A percentile compares a stretch with the other conserved stretches of the same genome.
These are phyloP conservation scores for Auricularia cornea DNA, from an alignment of 768 basidiomycete species.

Conservation along the genomic window DNA sequence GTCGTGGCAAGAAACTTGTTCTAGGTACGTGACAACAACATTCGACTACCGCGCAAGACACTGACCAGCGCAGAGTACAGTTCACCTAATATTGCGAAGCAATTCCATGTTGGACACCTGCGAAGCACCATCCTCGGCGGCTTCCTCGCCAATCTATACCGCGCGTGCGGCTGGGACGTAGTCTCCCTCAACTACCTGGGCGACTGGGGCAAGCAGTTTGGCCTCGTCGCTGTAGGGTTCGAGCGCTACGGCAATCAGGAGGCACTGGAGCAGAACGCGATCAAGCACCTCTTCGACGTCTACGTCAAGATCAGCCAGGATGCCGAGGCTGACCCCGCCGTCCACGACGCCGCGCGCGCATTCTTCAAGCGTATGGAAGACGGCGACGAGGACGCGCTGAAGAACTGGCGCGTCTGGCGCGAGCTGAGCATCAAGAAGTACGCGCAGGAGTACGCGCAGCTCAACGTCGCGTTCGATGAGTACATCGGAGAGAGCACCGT, in stretches of 20 bases:
- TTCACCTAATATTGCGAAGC: conserved; percentile 95
- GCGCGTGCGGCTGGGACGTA: conserved; percentile 90
- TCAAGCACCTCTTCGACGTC: conserved; percentile 89
- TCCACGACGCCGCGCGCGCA: conserved; percentile 66
- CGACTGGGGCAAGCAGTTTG: conserved; percentile 97
- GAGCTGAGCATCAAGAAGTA: conserved; percentile 87
- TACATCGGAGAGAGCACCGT: conserved; percentile 89
- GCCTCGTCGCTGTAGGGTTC: conserved; percentile 83
- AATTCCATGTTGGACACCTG: conserved; percentile 95
- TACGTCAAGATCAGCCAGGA: conserved; percentile 94
- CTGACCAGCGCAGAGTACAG: conserved; percentile 60
- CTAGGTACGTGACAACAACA: conserved; percentile 28
- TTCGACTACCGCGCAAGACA: background rate
- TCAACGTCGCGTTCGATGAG: conserved; percentile 87
- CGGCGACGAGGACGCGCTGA: conserved; percentile 70
- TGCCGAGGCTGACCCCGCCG: conserved; percentile 58
- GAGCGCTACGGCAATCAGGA: conserved; percentile 86
- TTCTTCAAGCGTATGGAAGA: conserved; percentile 97
- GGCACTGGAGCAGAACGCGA: conserved; percentile 76
- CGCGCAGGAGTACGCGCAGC: conserved; percentile 72
- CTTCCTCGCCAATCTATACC: conserved; percentile 85
- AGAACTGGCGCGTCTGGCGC: conserved; percentile 90
- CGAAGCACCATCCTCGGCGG: conserved; percentile 99
- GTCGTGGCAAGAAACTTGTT: conserved; percentile 73
- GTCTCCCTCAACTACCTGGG: conserved; percentile 88